Base-by-base conservation (phyloP, 148 eudicot species). In the Vaccinium vitisidaea region DNA sequence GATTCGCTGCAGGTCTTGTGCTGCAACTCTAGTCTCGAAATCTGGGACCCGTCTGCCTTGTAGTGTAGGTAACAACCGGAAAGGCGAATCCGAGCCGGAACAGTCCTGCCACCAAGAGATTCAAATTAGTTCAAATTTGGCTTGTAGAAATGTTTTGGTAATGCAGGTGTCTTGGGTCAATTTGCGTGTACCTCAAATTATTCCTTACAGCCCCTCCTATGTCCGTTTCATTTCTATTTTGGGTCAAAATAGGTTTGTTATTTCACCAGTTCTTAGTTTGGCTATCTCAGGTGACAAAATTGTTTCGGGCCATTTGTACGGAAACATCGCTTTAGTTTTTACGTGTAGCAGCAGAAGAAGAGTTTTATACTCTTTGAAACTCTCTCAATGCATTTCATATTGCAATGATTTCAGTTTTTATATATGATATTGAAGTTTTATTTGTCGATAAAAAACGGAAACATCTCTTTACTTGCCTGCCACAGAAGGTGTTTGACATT, bases 1-100 rank as follows among this genome's bases (percentile, higher is more conserved):
- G 74, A 25, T 30, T 69, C 74, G 16, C 74, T 69, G 74, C 74
- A 69, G 39, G 8, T 27, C 74, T 69, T 69, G 74, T 69, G 74
- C 39, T 69, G 74, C 18, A 69, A 27, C 1, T 69, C 74, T 19
- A 69, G 2, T 32, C 74, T 69, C 32, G 74, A 69, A 11, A 27
- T 1, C 74, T 69, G 36, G 7, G 74, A 69, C 43, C 74, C 74
- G 39, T 69, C 74, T 2, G 8, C 74, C 74, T 69, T 69, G 74
- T 69, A 69, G 39, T 69, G 74, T 6, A 69, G 74, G 74, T 69
- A 69, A 69, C 74, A 69, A 27, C 74, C 74, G 8, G 39, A 69
- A 4, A 69, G 74, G 16, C 39, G 39, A 27, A 69, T 27, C 43
- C 18, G 39, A 69, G 39, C 74, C 19, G 74, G 74, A 69, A 69